Percentiles rank a stretch among this genome's conserved stretches.
These are phyloP conservation scores for Magnusiomyces starmeri DNA, from an alignment of 1,139 yeast genomes.

Conservation along the genomic window DNA sequence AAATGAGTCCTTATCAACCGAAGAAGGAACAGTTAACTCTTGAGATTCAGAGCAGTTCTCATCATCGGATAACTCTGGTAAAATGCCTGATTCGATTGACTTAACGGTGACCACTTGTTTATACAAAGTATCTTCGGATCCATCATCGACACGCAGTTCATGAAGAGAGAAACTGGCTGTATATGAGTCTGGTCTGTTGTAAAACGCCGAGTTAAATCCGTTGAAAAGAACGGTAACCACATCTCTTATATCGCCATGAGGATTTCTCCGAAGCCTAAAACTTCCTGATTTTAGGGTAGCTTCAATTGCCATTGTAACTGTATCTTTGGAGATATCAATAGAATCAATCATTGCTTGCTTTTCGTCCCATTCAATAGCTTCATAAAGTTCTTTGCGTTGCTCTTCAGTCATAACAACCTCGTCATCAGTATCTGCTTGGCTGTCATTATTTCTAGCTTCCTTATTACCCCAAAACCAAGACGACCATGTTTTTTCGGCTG, in stretches of 20 bases:
- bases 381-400: slow-evolving; percentile 65
- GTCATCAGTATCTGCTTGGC: slow-evolving; percentile 22
- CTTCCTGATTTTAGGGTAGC: slow-evolving; percentile 75
- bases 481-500: slow-evolving; percentile 24
- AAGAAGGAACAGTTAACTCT: not conserved
- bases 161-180: slow-evolving; percentile 64
- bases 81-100: slow-evolving; percentile 40
- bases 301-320: slow-evolving; percentile 57
- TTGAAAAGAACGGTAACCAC: slow-evolving; percentile 77
- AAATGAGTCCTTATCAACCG: slow-evolving; percentile 46
- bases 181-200: slow-evolving; percentile 75
- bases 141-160: slow-evolving; percentile 83
- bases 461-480: slow-evolving; percentile 36
- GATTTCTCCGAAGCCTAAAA: slow-evolving; percentile 46
- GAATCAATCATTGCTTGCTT: slow-evolving; percentile 45
- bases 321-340: slow-evolving; percentile 65
- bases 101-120: slow-evolving; percentile 87
- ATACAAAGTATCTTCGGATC: slow-evolving; percentile 64
- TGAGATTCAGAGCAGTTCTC: not conserved
- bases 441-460: slow-evolving; percentile 10
- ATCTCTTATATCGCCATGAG: slow-evolving; percentile 33
- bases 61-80: slow-evolving; percentile 7
- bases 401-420: slow-evolving; percentile 38
- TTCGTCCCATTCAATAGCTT: slow-evolving; percentile 90
- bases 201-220: slow-evolving; percentile 67